Evolutionary conservation across 441 rosid genomes (phyloP).

Genomic region (Croton laevigatus): DNA sequence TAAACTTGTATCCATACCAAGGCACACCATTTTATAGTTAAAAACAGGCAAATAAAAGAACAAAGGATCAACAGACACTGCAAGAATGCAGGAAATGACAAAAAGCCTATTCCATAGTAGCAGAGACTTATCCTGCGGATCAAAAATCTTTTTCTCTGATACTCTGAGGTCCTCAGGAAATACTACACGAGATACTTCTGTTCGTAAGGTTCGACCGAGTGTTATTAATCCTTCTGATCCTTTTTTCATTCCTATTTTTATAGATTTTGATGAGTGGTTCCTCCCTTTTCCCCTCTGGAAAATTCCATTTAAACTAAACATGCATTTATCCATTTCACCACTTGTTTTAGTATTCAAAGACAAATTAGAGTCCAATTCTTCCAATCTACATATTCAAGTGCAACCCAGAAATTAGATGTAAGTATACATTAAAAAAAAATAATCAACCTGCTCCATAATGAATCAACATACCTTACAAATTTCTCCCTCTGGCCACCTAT

Average conservation of each 20-base stretch:
- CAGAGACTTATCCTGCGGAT: constrained; percentile 87
- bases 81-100: constrained; percentile 70
- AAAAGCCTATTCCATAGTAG: constrained; percentile 80
- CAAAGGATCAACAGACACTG: constrained; percentile 84
- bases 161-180: constrained; percentile 86
- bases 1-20: constrained; percentile 58
- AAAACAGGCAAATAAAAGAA: constrained; percentile 86
- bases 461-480: constrained; percentile 55
- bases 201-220: constrained; percentile 49
- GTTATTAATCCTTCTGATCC: constrained; percentile 71
- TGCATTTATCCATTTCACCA: constrained; percentile 41
- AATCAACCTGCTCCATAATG: neutral
- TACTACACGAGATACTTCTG: constrained; percentile 59
- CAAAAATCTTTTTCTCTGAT: constrained; percentile 67
- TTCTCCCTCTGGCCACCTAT: constrained; percentile 78
- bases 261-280: constrained; percentile 49
- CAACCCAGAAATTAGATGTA: constrained; percentile 14
- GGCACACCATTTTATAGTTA: constrained; percentile 50
- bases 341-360: constrained; percentile 37
- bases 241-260: constrained; percentile 52
- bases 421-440: neutral
- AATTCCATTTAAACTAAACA: constrained; percentile 43
- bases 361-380: constrained; percentile 61
- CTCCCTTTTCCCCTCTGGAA: constrained; percentile 30
- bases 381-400: constrained; percentile 48